Conservation (phyloP, 2,329 filamentous ascomycete species). For the Apiospora marii region DNA sequence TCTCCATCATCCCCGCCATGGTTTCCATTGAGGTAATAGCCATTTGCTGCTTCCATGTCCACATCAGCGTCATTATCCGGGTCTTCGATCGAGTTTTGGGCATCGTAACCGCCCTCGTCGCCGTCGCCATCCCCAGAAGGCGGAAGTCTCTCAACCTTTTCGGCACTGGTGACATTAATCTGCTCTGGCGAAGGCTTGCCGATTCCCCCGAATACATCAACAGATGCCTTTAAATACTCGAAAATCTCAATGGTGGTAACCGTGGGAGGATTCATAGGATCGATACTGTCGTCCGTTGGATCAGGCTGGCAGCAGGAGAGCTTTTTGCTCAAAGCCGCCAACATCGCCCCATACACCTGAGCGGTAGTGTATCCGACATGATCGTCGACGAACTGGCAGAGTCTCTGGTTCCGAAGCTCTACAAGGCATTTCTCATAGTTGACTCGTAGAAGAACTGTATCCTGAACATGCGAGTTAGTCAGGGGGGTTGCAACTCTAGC, state of each 20-base stretch:
- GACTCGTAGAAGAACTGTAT: slow-evolving; percentile 76
- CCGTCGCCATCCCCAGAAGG: slow-evolving; percentile 38
- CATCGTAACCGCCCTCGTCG: slow-evolving; percentile 32
- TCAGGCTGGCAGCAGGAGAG: slow-evolving; percentile 72
- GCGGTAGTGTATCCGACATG: slow-evolving; percentile 77
- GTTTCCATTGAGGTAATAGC: slow-evolving; percentile 39
- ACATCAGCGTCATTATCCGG: slow-evolving; percentile 42
- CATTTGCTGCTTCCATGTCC: slow-evolving; percentile 27
- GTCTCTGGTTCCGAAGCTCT: slow-evolving; percentile 78
- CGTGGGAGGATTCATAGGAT: slow-evolving; percentile 43
- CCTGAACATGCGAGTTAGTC: slow-evolving; percentile 54
- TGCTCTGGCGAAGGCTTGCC: slow-evolving; percentile 56
- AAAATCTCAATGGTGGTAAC: slow-evolving; percentile 66
- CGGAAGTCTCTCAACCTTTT: slow-evolving; percentile 54
- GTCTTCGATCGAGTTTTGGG: slow-evolving; percentile 42
- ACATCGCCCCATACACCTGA: slow-evolving; percentile 77
- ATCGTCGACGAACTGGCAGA: slow-evolving; percentile 76
- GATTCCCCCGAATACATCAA: slow-evolving; percentile 65
- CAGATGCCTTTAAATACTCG: slow-evolving; percentile 57
- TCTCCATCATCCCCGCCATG: slow-evolving; percentile 28
- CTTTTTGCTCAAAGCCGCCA: slow-evolving; percentile 75
- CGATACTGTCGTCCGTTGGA: slow-evolving; percentile 49
- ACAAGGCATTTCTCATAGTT: slow-evolving; percentile 89
- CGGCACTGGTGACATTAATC: slow-evolving; percentile 53
- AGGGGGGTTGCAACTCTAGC: slow-evolving; percentile 14